Base-by-base conservation (phyloP, 2,329 filamentous ascomycete species). In the Talaromyces amestolkiae region DNA sequence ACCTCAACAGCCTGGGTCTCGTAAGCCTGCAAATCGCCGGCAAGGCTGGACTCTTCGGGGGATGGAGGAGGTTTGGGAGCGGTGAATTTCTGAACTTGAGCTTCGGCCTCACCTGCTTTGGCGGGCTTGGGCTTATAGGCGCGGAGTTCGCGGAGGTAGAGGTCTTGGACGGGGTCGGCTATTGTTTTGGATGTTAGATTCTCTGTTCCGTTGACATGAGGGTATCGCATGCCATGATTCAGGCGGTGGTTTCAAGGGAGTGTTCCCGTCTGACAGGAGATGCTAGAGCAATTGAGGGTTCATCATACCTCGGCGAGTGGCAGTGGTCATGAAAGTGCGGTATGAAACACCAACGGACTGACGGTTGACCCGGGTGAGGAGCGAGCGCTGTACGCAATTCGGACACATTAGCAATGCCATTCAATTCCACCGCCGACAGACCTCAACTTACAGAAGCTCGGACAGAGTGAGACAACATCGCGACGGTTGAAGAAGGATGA, bases 111-210 rank as follows among this genome's bases (percentile, higher is more conserved):
- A 74, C 87, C 87, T 70, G 92, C 86, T 86, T 97, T 97, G 83
- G 94, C 79, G 72, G 88, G 84, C 65, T 91, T 84, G 70, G 89
- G 84, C 87, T 98, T 98, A 90, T 97, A 98, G 82, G 88, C 87
- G 84, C 94, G 95, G 78, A 99, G 89, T 83, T 98, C 93, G 81
- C 90, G 91, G 74, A 99, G 89, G 86, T 99, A 99, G 77, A 99
- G 87, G 79, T 98, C 94, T 83, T 98, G 95, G 74, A 99, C 92
- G 76, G 97, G 88, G 81, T 99, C 95, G 88, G 92, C 95, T 98
- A 77, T 43, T 35, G 27, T 43, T 60, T 31, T 27, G 43, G 39
- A 59, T 11, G 37, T 41, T 33, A 47, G 54, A 60, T 33, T 3
- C 33, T 27, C 17, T 56, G 59, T 65, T 27, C 65, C 3, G n/a